A percentile compares a stretch with the other conserved stretches of the same genome.
These are phyloP conservation scores for Cyclotella atomus DNA, from an alignment of 108 stramenopile genomes.

Conservation along the genomic window DNA sequence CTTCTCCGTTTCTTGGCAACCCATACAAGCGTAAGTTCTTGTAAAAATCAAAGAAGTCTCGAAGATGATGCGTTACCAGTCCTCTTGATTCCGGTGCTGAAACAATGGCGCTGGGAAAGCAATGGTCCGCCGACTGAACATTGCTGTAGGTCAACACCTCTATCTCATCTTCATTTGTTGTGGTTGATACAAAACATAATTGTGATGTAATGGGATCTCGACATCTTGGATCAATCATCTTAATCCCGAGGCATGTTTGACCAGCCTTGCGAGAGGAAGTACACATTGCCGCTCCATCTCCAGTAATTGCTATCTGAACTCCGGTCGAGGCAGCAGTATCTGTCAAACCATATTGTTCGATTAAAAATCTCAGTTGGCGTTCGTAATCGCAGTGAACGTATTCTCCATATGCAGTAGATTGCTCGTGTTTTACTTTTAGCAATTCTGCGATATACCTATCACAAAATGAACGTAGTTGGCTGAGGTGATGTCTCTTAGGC, in stretches of 20 bases:
- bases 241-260: background rate
- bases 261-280: background rate
- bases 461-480: background rate
- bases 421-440: background rate
- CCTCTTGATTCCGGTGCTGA: background rate
- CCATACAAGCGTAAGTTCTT: background rate
- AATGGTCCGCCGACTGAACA: background rate
- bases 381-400: background rate
- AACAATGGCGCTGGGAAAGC: background rate
- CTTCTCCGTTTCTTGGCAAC: background rate
- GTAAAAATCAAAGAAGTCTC: background rate
- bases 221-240: background rate
- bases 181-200: background rate
- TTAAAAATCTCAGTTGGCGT: background rate
- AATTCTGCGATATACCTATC: background rate
- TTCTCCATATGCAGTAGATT: background rate
- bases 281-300: slow-evolving; percentile 3
- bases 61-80: background rate
- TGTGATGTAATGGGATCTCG: background rate
- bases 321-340: background rate
- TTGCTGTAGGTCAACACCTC: background rate
- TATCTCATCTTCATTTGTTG: background rate
- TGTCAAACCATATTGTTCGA: background rate
- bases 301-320: background rate
- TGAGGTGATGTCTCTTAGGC: background rate